Conservation (phyloP, 768 basidiomycete genomes). For the Stropharia rugosoannulata region DNA sequence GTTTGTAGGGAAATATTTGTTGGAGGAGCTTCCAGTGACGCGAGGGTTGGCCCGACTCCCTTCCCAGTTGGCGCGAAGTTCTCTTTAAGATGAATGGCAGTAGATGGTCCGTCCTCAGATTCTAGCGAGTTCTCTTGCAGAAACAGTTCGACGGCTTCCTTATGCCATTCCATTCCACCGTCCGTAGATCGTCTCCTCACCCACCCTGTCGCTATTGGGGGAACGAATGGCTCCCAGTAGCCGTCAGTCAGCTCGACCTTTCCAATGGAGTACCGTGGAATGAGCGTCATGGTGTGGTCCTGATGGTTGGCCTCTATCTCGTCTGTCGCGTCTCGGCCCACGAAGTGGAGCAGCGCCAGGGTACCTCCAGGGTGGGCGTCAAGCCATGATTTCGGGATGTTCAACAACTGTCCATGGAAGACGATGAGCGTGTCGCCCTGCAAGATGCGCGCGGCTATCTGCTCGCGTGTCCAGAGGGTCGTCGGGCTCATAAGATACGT, state of each 20-base stretch:
- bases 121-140: slow-evolving; percentile 25
- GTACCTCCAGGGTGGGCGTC: slow-evolving; percentile 85
- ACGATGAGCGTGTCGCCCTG: slow-evolving; percentile 76
- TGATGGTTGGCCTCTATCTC: slow-evolving; percentile 93
- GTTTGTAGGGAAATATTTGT: slow-evolving; percentile 51
- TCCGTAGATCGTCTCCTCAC: slow-evolving; percentile 42
- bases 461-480: slow-evolving; percentile 36
- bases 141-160: slow-evolving; percentile 51
- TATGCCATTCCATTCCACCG: slow-evolving; percentile 55
- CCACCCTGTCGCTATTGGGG: slow-evolving; percentile 88
- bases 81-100: slow-evolving; percentile 65
- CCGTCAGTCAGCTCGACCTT: slow-evolving; percentile 58
- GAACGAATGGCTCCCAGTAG: slow-evolving; percentile 76
- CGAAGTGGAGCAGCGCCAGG: slow-evolving; percentile 89
- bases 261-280: slow-evolving; percentile 69
- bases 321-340: slow-evolving; percentile 92
- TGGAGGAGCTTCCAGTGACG: slow-evolving; percentile 52
- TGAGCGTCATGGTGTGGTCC: slow-evolving; percentile 50
- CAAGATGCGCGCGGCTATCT: slow-evolving; percentile 70
- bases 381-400: slow-evolving; percentile 77
- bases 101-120: slow-evolving; percentile 27
- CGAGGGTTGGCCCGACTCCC: slow-evolving; percentile 35
- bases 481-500: slow-evolving; percentile 23
- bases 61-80: slow-evolving; percentile 28
- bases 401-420: slow-evolving; percentile 61